A percentile compares a stretch with the other conserved stretches of the same genome.
These are phyloP conservation scores for Nosema muscidifuracis DNA, from an alignment of 371 early-diverging fungal genomes.

Conservation along the genomic window DNA sequence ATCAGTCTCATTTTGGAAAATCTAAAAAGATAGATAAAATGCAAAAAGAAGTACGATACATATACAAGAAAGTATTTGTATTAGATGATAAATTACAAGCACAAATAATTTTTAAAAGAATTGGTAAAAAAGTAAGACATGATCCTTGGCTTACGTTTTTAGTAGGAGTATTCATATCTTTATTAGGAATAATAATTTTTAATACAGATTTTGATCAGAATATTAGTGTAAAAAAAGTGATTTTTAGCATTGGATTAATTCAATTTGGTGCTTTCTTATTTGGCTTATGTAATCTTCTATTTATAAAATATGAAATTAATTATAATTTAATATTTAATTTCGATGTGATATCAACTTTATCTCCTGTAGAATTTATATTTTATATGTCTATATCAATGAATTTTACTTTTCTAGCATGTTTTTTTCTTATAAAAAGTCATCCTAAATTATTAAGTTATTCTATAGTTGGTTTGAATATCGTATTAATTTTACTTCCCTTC, in stretches of 20 bases:
- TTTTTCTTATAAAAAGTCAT: conserved; percentile 1
- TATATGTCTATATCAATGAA: conserved; percentile 15
- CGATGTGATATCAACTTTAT: conserved; percentile 47
- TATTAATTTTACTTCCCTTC: conserved; percentile 46
- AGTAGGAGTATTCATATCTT: conserved; percentile 6
- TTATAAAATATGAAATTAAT: conserved; percentile 56
- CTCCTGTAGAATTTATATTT: conserved; percentile 48
- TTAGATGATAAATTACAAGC: conserved; percentile 51
- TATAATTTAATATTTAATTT: conserved; percentile 61
- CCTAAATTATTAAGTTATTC: neutral
- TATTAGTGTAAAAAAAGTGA: neutral
- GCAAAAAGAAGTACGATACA: conserved; percentile 23
- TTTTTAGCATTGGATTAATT: conserved; percentile 15
- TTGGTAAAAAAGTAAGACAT: conserved; percentile 11
- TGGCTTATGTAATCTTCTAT: conserved; percentile 53
- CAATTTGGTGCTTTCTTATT: conserved; percentile 46
- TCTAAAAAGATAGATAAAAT: conserved; percentile 48
- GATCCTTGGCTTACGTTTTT: conserved; percentile 10
- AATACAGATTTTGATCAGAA: conserved; percentile 8
- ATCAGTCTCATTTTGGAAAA: conserved; percentile 29
- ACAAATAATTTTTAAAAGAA: conserved; percentile 32
- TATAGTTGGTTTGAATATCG: neutral
- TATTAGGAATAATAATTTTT: conserved; percentile 2
- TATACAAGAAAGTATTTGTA: conserved; percentile 56
- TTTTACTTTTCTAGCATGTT: neutral